A percentile compares a stretch with the other conserved stretches of the same genome.
phyloP scores from a whole-genome alignment of 2,329 filamentous ascomycete species.

The Trichocomaceae sp. region DNA sequence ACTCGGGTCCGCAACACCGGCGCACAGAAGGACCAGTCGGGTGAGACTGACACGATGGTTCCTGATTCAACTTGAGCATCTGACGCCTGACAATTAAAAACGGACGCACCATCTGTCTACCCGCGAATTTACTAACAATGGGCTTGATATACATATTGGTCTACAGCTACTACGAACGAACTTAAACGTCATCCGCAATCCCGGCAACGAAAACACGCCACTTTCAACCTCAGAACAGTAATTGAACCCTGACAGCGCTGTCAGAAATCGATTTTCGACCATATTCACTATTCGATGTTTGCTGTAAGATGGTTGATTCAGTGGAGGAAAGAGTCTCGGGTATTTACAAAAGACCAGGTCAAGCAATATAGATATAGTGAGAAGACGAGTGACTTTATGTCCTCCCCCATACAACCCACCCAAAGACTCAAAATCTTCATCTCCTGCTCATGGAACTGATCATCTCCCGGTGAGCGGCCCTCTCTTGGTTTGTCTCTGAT shows the following conservation, averaged over 20 bases:
- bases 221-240: not conserved
- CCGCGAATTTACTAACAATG: no score
- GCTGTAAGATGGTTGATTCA: not conserved
- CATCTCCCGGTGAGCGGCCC: slow-evolving; percentile 80
- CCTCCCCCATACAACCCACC: not conserved
- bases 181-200: not conserved
- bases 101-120: not conserved
- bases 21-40: slow-evolving; percentile 8
- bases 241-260: not conserved
- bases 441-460: slow-evolving; percentile 54
- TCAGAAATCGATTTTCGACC: not conserved
- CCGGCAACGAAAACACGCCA: not conserved
- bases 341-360: not conserved
- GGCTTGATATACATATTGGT: not conserved
- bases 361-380: not conserved
- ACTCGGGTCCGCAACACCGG: slow-evolving; percentile 24
- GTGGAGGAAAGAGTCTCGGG: not conserved
- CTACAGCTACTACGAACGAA: not conserved
- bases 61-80: slow-evolving; percentile 14
- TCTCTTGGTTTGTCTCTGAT: slow-evolving; percentile 76
- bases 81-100: not conserved
- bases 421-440: not conserved
- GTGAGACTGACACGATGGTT: slow-evolving; percentile 29
- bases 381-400: not conserved
- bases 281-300: not conserved